Evolutionary conservation across 2,329 filamentous ascomycete species (phyloP).

Genomic region (Pseudogymnoascus sp.): DNA sequence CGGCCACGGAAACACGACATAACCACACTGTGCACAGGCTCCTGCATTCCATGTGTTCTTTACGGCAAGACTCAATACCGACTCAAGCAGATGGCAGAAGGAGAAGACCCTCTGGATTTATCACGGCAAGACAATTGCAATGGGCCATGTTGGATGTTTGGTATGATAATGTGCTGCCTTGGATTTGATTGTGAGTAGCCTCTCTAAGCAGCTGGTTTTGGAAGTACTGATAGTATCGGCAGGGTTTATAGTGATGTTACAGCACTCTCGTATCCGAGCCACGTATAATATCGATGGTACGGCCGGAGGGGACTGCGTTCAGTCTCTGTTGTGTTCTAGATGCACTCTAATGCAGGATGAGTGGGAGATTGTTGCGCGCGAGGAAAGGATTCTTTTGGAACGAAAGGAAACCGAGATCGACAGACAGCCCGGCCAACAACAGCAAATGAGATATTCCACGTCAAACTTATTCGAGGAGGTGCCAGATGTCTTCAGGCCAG

Average conservation of each 20-base stretch:
- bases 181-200: constrained; percentile 11
- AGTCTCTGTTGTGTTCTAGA: constrained; percentile 33
- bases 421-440: constrained; percentile 13
- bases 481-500: neutral
- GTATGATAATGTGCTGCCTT: constrained; percentile 23
- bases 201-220: neutral
- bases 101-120: constrained; percentile 35
- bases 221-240: neutral
- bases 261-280: constrained; percentile 33
- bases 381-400: constrained; percentile 22
- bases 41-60: constrained; percentile 36
- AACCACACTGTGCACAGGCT: constrained; percentile 31
- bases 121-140: constrained; percentile 31
- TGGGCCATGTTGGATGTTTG: constrained; percentile 31
- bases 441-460: constrained; percentile 21
- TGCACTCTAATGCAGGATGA: constrained; percentile 38
- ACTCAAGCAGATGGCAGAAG: constrained; percentile 30
- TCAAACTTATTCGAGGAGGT: constrained; percentile 8
- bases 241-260: constrained; percentile 28
- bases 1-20: constrained; percentile 25
- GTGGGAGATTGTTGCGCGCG: constrained; percentile 35
- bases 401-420: constrained; percentile 1
- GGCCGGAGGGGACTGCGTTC: constrained; percentile 28
- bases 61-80: constrained; percentile 37
- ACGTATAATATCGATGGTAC: constrained; percentile 36